A percentile compares a stretch with the other conserved stretches of the same genome.
Evolutionary conservation across 1,139 yeast genomes (phyloP).

Genomic region (Saccharomycopsis phalli): DNA sequence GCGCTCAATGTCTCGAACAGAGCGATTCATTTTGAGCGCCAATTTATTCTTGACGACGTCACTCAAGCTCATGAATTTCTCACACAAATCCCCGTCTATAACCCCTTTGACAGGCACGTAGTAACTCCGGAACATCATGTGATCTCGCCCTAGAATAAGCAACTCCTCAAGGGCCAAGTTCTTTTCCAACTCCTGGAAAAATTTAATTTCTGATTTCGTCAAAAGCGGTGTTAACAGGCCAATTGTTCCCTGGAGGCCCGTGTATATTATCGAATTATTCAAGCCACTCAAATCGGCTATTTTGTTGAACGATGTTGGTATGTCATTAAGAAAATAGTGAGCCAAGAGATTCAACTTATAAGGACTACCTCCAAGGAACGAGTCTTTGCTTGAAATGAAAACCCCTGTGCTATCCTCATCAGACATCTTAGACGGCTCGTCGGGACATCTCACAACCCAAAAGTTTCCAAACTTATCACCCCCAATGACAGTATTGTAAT

Average conservation of each 20-base stretch:
- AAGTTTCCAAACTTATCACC: conserved; percentile 91
- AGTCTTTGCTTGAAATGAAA: conserved; percentile 29
- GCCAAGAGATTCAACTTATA: conserved; percentile 45
- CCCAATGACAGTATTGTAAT: conserved; percentile 65
- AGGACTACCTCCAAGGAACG: conserved; percentile 42
- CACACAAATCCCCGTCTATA: conserved; percentile 85
- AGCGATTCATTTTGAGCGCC: conserved; percentile 45
- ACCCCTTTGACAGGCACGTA: conserved; percentile 70
- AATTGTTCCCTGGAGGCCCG: conserved; percentile 75
- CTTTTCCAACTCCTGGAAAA: conserved; percentile 48
- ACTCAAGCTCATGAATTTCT: conserved; percentile 38
- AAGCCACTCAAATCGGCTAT: conserved; percentile 51
- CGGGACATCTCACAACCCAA: conserved; percentile 54
- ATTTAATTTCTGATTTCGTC: conserved; percentile 52
- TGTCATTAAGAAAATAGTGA: conserved; percentile 64
- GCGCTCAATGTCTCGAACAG: conserved; percentile 51
- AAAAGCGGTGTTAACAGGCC: conserved; percentile 66
- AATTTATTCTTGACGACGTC: conserved; percentile 36
- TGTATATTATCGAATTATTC: conserved; percentile 55
- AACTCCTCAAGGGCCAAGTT: conserved; percentile 35
- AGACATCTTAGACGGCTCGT: conserved; percentile 25
- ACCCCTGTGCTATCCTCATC: conserved; percentile 24
- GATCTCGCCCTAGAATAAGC: conserved; percentile 56
- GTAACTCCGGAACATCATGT: conserved; percentile 60
- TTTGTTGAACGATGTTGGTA: conserved; percentile 51